Evolutionary conservation across 1,284 basidiomycete species (phyloP).

Genomic region (Leucoagaricus sp.): DNA sequence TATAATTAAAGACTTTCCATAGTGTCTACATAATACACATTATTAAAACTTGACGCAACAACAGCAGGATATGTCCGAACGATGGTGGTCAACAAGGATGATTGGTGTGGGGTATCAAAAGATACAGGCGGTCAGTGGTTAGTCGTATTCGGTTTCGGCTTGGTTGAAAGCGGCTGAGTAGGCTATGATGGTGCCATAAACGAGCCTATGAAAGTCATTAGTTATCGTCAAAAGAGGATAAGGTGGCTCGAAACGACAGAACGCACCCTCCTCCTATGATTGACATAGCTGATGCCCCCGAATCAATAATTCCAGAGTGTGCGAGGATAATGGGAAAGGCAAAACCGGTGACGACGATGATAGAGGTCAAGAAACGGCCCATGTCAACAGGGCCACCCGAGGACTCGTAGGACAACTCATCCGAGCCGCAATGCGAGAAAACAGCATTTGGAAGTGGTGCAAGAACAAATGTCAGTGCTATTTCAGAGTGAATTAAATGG

Average conservation of each 20-base stretch:
- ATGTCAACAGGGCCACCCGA: slow-evolving; percentile 69
- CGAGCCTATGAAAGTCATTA: slow-evolving; percentile 54
- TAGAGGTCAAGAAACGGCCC: slow-evolving; percentile 91
- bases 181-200: slow-evolving; percentile 92
- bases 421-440: slow-evolving; percentile 80
- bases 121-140: slow-evolving; percentile 16
- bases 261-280: slow-evolving; percentile 88
- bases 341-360: slow-evolving; percentile 91
- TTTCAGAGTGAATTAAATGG: not conserved
- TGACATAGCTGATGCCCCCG: slow-evolving; percentile 91
- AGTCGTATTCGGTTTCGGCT: slow-evolving; percentile 76
- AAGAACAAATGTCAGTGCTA: slow-evolving; percentile 93
- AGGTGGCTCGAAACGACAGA: slow-evolving; percentile 8
- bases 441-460: slow-evolving; percentile 96
- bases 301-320: slow-evolving; percentile 87
- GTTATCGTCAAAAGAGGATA: slow-evolving; percentile 3
- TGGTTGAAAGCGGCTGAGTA: slow-evolving; percentile 85
- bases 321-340: slow-evolving; percentile 91
- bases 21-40: slow-evolving; percentile 15
- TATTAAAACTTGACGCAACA: slow-evolving; percentile 1
- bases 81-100: not conserved
- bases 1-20: slow-evolving; percentile 8
- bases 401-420: slow-evolving; percentile 79
- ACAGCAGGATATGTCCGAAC: not conserved
- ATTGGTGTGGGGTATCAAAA: not conserved